Evolutionary conservation across 257 asterid species (phyloP).

Genomic region (Echium plantagineum): DNA sequence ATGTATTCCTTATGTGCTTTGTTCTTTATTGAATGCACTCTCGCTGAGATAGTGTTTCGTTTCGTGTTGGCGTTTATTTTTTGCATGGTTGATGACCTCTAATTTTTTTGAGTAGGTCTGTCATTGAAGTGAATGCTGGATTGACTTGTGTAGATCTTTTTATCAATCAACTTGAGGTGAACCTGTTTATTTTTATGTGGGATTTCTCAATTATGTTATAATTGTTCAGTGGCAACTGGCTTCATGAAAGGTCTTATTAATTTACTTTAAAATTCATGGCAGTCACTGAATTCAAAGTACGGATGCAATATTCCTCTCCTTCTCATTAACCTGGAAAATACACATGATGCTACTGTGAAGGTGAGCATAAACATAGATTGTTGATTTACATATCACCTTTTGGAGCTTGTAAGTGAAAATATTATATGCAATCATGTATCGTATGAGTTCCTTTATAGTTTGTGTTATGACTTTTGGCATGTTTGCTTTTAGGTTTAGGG

Average conservation of each 20-base stretch:
- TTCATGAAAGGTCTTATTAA: constrained; percentile 14
- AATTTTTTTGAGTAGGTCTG: constrained; percentile 41
- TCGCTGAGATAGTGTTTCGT: background rate
- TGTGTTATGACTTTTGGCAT: too few species aligned
- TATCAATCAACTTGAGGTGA: constrained; percentile 74
- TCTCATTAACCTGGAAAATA: constrained; percentile 40
- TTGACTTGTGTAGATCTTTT: constrained; percentile 62
- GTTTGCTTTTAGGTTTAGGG: too few species aligned
- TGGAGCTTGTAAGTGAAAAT: background rate
- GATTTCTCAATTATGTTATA: background rate
- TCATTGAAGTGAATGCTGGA: constrained; percentile 45
- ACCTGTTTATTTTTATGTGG: constrained; percentile 1
- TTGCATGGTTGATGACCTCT: background rate
- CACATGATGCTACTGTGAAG: constrained; percentile 53
- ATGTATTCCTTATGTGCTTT: background rate
- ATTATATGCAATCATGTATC: too few species aligned
- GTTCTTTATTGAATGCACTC: background rate
- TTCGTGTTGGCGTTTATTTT: background rate
- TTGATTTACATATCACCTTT: background rate
- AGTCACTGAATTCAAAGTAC: constrained; percentile 64
- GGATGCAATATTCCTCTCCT: constrained; percentile 80
- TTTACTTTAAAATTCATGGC: constrained; percentile 16
- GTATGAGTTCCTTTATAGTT: too few species aligned
- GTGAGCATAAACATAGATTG: constrained; percentile 23
- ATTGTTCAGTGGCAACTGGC: constrained; percentile 10